Conservation (phyloP, 2,329 filamentous ascomycete genomes). For the Alternaria viburni region DNA sequence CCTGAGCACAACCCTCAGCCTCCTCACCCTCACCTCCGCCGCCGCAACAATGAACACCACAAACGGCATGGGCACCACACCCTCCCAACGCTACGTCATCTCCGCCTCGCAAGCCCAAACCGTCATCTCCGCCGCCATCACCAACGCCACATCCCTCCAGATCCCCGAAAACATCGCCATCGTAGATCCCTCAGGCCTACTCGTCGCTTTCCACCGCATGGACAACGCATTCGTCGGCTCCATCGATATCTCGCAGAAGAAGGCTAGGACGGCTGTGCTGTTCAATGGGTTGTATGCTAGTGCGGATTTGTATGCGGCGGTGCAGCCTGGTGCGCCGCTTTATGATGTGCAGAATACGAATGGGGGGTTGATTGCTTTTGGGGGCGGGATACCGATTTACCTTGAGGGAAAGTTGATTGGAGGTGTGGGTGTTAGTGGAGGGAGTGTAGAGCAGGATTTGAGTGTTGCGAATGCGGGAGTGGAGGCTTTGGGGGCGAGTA, state of each 20-base stretch:
- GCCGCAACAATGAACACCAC: conserved; percentile 26
- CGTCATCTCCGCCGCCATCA: conserved; percentile 26
- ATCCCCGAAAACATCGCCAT: conserved; percentile 39
- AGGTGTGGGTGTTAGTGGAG: conserved; percentile 39
- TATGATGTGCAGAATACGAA: conserved; percentile 37
- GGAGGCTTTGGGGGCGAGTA: conserved; percentile 17
- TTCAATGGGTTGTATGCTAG: conserved; percentile 31
- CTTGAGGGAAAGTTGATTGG: conserved; percentile 33
- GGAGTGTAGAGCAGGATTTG: conserved; percentile 34
- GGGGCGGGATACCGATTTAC: conserved; percentile 38
- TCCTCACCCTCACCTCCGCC: conserved; percentile 15
- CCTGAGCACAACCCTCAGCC: not conserved
- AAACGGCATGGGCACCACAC: conserved; percentile 31
- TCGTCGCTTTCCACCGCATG: conserved; percentile 38
- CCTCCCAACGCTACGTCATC: conserved; percentile 23
- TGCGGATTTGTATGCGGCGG: conserved; percentile 15
- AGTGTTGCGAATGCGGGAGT: conserved; percentile 29
- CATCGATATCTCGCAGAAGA: conserved; percentile 38
- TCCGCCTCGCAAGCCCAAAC: conserved; percentile 32
- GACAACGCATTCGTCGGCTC: conserved; percentile 38
- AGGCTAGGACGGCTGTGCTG: conserved; percentile 35
- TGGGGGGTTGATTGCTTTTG: conserved; percentile 36
- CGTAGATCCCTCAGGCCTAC: conserved; percentile 34
- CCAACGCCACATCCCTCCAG: conserved; percentile 30
- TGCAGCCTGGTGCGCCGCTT: conserved; percentile 25